Evolutionary conservation across 2,329 filamentous ascomycete genomes (phyloP).

Genomic region (Cladophialophora immunda): DNA sequence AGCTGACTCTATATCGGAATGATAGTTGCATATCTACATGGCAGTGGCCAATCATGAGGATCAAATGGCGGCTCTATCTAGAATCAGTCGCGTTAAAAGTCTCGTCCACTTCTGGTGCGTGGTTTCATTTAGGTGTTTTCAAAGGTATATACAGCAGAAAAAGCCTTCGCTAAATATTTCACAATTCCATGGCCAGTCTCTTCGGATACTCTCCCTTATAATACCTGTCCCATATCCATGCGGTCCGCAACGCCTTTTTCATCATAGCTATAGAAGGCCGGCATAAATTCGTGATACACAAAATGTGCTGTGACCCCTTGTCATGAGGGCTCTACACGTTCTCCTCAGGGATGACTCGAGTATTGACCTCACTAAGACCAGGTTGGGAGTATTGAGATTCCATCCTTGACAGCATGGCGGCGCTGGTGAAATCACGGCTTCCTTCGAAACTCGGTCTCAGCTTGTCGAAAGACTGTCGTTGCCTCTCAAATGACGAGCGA

Average conservation of each 20-base stretch:
- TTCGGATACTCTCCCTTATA: background rate
- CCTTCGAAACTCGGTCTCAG: constrained; percentile 84
- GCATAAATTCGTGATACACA: constrained; percentile 30
- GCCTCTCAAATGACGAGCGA: constrained; percentile 85
- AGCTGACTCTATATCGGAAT: background rate
- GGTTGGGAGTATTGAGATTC: constrained; percentile 72
- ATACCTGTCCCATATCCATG: constrained; percentile 7
- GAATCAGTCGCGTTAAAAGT: background rate
- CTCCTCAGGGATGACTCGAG: constrained; percentile 33
- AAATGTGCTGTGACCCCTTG: constrained; percentile 15
- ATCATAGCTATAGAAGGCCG: constrained; percentile 25
- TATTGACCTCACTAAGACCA: constrained; percentile 30
- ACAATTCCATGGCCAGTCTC: constrained; percentile 4
- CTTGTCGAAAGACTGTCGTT: constrained; percentile 86
- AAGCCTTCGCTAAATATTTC: constrained; percentile 28
- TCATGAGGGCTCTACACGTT: constrained; percentile 15
- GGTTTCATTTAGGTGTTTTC: constrained; percentile 22
- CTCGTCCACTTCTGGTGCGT: background rate
- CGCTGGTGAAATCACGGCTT: constrained; percentile 89
- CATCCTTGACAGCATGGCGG: constrained; percentile 81
- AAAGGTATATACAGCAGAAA: constrained; percentile 30
- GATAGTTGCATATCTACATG: background rate
- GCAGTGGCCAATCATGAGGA: background rate
- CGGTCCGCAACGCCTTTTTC: constrained; percentile 10
- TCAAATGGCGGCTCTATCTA: background rate